Conservation (phyloP, 2,329 filamentous ascomycete species). For the Phaeophleospora eucalypticola region DNA sequence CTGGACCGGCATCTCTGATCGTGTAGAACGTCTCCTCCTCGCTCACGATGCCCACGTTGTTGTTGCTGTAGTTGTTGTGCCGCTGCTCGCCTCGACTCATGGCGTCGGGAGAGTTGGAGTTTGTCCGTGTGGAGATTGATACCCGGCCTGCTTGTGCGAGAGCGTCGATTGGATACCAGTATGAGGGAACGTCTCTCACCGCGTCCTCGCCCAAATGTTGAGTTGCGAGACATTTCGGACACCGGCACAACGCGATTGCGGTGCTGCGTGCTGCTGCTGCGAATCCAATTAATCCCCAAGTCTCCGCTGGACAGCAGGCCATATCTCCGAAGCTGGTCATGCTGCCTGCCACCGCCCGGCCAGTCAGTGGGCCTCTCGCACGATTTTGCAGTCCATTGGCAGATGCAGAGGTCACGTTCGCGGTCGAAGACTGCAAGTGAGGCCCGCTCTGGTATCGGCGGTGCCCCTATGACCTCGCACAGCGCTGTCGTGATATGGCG, state of each 20-base stretch:
- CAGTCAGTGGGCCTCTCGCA: conserved; percentile 8
- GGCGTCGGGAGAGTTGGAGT: conserved; percentile 1
- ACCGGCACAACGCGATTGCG: conserved; percentile 5
- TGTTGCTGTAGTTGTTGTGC: no score
- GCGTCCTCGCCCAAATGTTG: conserved; percentile 8
- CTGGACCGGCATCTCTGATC: no score
- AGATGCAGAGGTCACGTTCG: conserved; percentile 9
- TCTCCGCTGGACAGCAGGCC: conserved; percentile 5
- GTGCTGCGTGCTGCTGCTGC: neutral
- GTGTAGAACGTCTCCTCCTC: no score
- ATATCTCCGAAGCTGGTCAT: conserved; percentile 8
- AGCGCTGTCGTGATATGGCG: conserved; percentile 13
- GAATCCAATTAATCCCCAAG: neutral
- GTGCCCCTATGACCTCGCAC: conserved; percentile 15
- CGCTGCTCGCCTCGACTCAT: neutral
- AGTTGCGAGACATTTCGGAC: conserved; percentile 9
- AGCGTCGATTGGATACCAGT: conserved; percentile 20
- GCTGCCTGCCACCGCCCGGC: conserved; percentile 5
- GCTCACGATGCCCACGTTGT: neutral
- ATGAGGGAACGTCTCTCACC: conserved; percentile 15
- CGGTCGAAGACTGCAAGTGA: conserved; percentile 3
- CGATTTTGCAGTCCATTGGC: conserved; percentile 9
- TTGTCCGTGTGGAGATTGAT: neutral
- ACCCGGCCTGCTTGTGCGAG: conserved; percentile 2
- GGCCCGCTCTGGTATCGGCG: conserved; percentile 13